A percentile compares a stretch with the other conserved stretches of the same genome.
Evolutionary conservation across 768 basidiomycete genomes (phyloP).

Genomic region (Fistulinella prunicolor): DNA sequence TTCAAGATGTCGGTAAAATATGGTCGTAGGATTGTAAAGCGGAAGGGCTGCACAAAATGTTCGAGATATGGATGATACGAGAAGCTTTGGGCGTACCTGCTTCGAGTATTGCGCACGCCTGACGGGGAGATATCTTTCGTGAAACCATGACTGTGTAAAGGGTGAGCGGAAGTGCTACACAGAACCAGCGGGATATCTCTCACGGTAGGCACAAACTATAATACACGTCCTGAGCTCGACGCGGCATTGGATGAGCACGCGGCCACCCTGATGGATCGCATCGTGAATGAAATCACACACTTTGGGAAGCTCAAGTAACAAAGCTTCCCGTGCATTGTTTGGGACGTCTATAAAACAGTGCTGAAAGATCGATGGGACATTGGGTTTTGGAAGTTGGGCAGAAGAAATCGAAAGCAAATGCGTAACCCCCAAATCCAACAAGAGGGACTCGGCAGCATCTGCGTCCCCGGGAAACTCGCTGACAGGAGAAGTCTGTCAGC

Average conservation of each 20-base stretch:
- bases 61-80: background rate
- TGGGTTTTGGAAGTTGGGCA: conserved; percentile 38
- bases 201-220: conserved; percentile 52
- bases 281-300: conserved; percentile 46
- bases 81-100: conserved; percentile 33
- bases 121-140: conserved; percentile 35
- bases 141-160: conserved; percentile 45
- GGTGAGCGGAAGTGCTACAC: conserved; percentile 1
- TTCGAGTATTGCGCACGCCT: conserved; percentile 42
- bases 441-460: conserved; percentile 47
- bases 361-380: conserved; percentile 30
- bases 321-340: conserved; percentile 35
- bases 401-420: conserved; percentile 56
- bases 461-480: conserved; percentile 58
- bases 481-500: conserved; percentile 1
- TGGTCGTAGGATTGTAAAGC: conserved; percentile 48
- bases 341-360: conserved; percentile 45
- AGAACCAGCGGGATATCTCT: conserved; percentile 15
- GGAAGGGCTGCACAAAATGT: conserved; percentile 41
- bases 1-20: conserved; percentile 47
- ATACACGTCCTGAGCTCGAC: conserved; percentile 55
- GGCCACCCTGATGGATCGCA: conserved; percentile 40
- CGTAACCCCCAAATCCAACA: conserved; percentile 50
- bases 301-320: conserved; percentile 46
- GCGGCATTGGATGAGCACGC: conserved; percentile 52